Percentiles rank a stretch among this genome's conserved stretches.
These are phyloP conservation scores for Aspergillus awamori DNA, from an alignment of 2,329 filamentous ascomycete genomes.

Conservation along the genomic window DNA sequence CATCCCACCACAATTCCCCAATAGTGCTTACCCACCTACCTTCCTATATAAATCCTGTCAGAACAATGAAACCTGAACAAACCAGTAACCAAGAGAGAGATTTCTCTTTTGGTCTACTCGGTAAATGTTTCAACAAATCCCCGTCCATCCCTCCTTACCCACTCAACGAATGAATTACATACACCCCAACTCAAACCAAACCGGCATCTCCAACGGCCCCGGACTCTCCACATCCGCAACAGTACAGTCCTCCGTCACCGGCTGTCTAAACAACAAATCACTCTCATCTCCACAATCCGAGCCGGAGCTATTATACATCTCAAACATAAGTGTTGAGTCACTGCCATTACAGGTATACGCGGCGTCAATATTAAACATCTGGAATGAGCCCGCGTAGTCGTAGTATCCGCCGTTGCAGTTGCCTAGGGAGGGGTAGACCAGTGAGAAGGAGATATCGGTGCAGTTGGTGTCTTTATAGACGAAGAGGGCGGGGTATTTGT, in stretches of 20 bases:
- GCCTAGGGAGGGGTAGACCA: not conserved
- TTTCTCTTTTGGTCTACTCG: too few species aligned
- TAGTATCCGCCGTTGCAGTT: not conserved
- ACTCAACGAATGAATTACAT: not conserved
- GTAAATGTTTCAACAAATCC: too few species aligned
- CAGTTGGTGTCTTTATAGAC: slow-evolving; percentile 1
- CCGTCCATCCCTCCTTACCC: too few species aligned
- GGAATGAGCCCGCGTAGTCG: not conserved
- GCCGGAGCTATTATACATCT: not conserved
- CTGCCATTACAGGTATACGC: not conserved
- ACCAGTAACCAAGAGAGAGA: too few species aligned
- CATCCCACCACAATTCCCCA: too few species aligned
- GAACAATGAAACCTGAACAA: too few species aligned
- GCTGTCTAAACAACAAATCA: not conserved
- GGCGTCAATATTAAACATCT: not conserved
- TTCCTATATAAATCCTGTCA: too few species aligned
- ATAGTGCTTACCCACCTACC: too few species aligned
- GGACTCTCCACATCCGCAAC: not conserved
- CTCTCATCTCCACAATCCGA: not conserved
- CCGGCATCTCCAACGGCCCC: not conserved
- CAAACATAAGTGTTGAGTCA: not conserved
- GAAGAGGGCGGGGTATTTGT: not conserved
- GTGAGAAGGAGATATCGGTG: not conserved
- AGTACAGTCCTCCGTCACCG: not conserved
- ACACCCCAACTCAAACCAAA: not conserved